Base-by-base conservation (phyloP, 345 rosid species). In the Dovyalis caffra region DNA sequence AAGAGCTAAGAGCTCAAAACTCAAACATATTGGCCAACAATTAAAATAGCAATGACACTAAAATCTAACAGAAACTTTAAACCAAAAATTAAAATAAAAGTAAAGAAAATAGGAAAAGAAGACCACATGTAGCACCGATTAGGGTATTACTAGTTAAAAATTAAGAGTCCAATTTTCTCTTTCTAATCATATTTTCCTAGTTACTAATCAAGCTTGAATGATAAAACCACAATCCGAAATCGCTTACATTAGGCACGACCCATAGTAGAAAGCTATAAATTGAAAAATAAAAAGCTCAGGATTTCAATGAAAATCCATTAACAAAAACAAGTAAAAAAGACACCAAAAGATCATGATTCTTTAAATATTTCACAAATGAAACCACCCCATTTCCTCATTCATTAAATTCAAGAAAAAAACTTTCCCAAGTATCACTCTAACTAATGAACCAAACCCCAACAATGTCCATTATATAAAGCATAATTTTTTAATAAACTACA, bases 361-460 rank as follows among this genome's bases (percentile, higher is more conserved):
- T n/a, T 23, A n/a, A 34, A 40, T 33, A 2, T 37, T 72, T 38
- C 0, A 63, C 28, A 67, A 12, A 71, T 61, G 40, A 76, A 45
- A 64, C 69, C 74, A 69, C 31, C 63, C 63, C 43, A 73, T 64
- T 71, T 62, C 62, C 77, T 37, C 75, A 40, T 73, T 76, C 7
- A 69, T 66, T 57, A 56, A 60, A 70, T 31, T 70, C 63, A 74
- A 53, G 78, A 72, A 68, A n/a, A 6, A 64, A 37, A 64, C 35
- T 51, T 64, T 69, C n/a, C 53, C 66, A 57, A 56, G 28, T 32
- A 29, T 1, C 6, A 32, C 34, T 35, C 21, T 8, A 40, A 49
- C 25, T 9, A 62, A 45, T n/a, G 45, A 38, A 49, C n/a, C 20
- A 76, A 34, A 63, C 8, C 63, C 31, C 20, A 53, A 21, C n/a